phyloP scores from a whole-genome alignment of 1,284 basidiomycete species.

The Leccinum subrobustum region DNA sequence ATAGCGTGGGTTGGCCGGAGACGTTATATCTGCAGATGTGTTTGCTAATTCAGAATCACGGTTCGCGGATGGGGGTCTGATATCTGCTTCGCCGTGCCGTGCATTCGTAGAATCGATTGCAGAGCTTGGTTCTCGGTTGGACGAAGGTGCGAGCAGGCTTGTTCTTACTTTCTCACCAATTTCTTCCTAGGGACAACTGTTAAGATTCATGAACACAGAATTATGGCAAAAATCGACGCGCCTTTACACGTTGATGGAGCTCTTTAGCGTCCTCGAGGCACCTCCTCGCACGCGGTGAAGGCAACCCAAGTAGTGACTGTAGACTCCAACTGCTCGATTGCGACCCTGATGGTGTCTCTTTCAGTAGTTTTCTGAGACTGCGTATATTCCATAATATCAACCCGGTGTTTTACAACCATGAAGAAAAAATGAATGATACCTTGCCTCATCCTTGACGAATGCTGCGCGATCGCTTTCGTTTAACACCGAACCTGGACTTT shows the following conservation, averaged over 20 bases:
- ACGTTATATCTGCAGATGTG: background rate
- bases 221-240: background rate
- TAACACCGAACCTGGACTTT: background rate
- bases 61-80: background rate
- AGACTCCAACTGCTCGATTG: background rate
- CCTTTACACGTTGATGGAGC: constrained; percentile 10
- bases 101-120: background rate
- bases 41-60: background rate
- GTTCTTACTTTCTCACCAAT: constrained; percentile 4
- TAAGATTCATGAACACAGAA: background rate
- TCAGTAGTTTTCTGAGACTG: constrained; percentile 14
- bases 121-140: background rate
- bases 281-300: constrained; percentile 4
- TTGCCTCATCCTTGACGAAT: constrained; percentile 11
- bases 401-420: background rate
- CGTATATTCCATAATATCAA: background rate
- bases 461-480: constrained; percentile 2
- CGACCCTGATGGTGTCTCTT: background rate
- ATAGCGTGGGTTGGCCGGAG: background rate
- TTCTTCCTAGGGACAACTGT: constrained; percentile 5
- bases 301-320: background rate
- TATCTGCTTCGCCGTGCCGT: background rate
- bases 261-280: constrained; percentile 8
- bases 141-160: background rate
- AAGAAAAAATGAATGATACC: background rate